These are phyloP conservation scores for Salix caprea DNA, from an alignment of 345 rosid genomes.

Conservation along the genomic window DNA sequence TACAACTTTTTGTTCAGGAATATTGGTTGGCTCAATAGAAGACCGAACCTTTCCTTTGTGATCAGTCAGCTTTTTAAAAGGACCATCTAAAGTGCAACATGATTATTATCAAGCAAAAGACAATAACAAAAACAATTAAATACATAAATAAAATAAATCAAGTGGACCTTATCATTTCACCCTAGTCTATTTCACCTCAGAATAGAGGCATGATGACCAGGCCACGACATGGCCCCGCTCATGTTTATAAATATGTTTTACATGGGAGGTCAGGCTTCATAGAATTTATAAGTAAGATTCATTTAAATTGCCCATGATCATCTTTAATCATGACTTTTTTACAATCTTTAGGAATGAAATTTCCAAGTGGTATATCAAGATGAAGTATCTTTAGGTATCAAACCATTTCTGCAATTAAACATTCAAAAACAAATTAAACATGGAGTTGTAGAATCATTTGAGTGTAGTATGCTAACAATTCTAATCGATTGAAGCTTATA, in stretches of 20 bases:
- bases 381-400: conserved; percentile 73
- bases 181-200: not conserved
- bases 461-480: no score
- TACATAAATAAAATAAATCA: not conserved
- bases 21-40: conserved; percentile 32
- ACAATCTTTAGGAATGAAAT: conserved; percentile 64
- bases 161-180: conserved; percentile 4
- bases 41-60: conserved; percentile 41
- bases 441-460: no score
- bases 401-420: conserved; percentile 44
- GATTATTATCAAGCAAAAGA: conserved; percentile 4
- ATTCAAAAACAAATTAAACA: no score
- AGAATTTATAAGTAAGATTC: not conserved
- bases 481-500: no score
- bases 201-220: not conserved
- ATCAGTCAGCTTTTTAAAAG: conserved; percentile 43
- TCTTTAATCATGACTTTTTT: conserved; percentile 3
- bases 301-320: not conserved
- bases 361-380: conserved; percentile 81
- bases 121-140: not conserved
- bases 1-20: not conserved
- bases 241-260: not conserved
- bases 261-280: not conserved
- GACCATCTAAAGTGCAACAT: conserved; percentile 45
- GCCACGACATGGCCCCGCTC: not conserved